These are phyloP conservation scores for Solanum gandarillasii DNA, from an alignment of 257 asterid genomes.

Conservation along the genomic window DNA sequence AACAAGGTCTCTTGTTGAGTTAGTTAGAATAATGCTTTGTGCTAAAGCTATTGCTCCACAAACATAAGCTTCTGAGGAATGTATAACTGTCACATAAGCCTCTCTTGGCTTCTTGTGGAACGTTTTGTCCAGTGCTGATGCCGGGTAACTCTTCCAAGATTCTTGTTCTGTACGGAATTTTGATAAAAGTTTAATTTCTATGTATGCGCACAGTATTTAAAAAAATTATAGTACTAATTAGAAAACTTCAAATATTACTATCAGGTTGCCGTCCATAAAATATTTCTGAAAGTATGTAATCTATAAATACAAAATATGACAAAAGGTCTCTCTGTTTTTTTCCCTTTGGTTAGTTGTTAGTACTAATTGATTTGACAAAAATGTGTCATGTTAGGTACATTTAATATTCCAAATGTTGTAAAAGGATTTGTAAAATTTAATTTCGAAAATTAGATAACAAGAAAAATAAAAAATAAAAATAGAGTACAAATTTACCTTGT, in stretches of 20 bases:
- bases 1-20: slow-evolving; percentile 51
- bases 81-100: slow-evolving; percentile 65
- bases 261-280: neutral
- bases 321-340: neutral
- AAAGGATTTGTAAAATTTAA: neutral
- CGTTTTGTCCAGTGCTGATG: neutral
- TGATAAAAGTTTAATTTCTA: neutral
- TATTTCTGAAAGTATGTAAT: too few species aligned
- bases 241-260: neutral
- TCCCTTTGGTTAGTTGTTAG: neutral
- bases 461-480: neutral
- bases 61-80: slow-evolving; percentile 62
- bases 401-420: neutral
- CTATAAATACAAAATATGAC: neutral
- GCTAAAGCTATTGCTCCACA: slow-evolving; percentile 81
- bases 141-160: slow-evolving; percentile 5
- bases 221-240: too few species aligned
- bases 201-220: accelerated
- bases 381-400: neutral
- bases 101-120: slow-evolving; percentile 21
- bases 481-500: slow-evolving; percentile 20
- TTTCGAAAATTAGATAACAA: neutral
- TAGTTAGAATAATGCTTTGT: slow-evolving; percentile 51
- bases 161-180: slow-evolving; percentile 20
- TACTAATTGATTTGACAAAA: neutral